Conservation (phyloP, 2,329 filamentous ascomycete genomes). For the Aspergillus sp. region DNA sequence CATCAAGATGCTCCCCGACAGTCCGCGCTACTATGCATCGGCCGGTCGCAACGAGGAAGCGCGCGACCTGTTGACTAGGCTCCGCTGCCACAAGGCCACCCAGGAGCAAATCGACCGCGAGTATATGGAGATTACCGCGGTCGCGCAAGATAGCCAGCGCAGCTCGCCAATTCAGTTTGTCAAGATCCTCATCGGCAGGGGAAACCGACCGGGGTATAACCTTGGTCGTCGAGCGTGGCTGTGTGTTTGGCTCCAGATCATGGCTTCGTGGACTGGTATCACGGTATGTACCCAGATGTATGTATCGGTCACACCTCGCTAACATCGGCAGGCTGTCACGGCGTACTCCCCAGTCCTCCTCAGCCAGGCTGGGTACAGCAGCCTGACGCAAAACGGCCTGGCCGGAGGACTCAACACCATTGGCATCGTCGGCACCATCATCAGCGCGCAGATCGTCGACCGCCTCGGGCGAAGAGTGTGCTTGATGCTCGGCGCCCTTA, state of each 20-base stretch:
- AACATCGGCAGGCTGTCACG: conserved; percentile 32
- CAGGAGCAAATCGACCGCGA: conserved; percentile 33
- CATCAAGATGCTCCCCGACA: conserved; percentile 36
- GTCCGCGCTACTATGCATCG: conserved; percentile 33
- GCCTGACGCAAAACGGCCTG: conserved; percentile 44
- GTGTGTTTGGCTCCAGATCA: conserved; percentile 47
- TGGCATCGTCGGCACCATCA: conserved; percentile 53
- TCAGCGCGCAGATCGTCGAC: conserved; percentile 54
- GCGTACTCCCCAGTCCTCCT: conserved; percentile 33
- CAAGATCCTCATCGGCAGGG: conserved; percentile 37
- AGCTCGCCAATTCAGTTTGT: conserved; percentile 41
- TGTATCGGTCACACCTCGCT: conserved; percentile 29
- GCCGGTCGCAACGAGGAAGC: conserved; percentile 48
- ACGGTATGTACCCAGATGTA: conserved; percentile 30
- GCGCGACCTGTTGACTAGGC: conserved; percentile 46
- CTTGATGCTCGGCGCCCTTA: conserved; percentile 41
- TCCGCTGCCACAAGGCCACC: conserved; percentile 22
- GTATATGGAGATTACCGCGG: conserved; percentile 37
- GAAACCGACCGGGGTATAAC: conserved; percentile 32
- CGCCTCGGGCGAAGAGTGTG: conserved; percentile 47
- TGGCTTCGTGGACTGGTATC: conserved; percentile 48
- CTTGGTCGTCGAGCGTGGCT: conserved; percentile 44
- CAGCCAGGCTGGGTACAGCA: conserved; percentile 38
- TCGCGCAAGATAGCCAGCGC: conserved; percentile 29
- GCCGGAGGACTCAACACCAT: conserved; percentile 54